Evolutionary conservation across 2,329 filamentous ascomycete genomes (phyloP).

Genomic region (Penicillium sp.): DNA sequence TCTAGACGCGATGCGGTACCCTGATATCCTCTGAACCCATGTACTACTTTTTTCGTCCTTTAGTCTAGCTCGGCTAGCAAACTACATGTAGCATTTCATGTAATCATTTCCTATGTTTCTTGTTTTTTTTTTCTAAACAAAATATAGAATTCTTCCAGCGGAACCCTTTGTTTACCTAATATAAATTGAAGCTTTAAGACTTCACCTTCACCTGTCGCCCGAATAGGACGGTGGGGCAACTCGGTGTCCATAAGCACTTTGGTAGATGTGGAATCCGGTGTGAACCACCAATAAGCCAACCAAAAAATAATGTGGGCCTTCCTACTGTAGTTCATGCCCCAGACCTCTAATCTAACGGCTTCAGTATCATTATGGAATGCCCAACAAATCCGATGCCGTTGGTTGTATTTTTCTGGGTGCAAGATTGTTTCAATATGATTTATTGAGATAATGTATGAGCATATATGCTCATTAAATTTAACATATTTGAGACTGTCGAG

Average conservation of each 20-base stretch:
- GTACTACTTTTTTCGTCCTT: conserved; percentile 28
- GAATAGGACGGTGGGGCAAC: neutral
- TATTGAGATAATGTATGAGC: too few relatives aligned
- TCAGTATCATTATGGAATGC: too few relatives aligned
- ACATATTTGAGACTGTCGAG: neutral
- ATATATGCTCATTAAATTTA: too few relatives aligned
- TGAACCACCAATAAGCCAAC: neutral
- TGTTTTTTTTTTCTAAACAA: conserved; percentile 4
- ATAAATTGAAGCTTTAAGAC: neutral
- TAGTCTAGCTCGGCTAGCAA: conserved; percentile 40
- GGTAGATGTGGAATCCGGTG: neutral
- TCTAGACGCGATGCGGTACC: conserved; percentile 53
- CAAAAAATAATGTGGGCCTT: neutral
- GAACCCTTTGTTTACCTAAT: neutral
- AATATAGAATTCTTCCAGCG: conserved; percentile 1
- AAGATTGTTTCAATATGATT: too few relatives aligned
- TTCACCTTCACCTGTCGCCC: neutral
- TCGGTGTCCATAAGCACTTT: neutral
- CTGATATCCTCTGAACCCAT: conserved; percentile 24
- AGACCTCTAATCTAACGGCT: too few relatives aligned
- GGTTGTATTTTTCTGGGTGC: too few relatives aligned
- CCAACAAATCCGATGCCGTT: too few relatives aligned
- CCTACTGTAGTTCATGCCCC: neutral
- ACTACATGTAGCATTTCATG: conserved; percentile 40
- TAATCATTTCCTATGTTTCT: conserved; percentile 27